Evolutionary conservation across 352 stramenopile genomes (phyloP).

Genomic region (Globisporangium acanthophoron): DNA sequence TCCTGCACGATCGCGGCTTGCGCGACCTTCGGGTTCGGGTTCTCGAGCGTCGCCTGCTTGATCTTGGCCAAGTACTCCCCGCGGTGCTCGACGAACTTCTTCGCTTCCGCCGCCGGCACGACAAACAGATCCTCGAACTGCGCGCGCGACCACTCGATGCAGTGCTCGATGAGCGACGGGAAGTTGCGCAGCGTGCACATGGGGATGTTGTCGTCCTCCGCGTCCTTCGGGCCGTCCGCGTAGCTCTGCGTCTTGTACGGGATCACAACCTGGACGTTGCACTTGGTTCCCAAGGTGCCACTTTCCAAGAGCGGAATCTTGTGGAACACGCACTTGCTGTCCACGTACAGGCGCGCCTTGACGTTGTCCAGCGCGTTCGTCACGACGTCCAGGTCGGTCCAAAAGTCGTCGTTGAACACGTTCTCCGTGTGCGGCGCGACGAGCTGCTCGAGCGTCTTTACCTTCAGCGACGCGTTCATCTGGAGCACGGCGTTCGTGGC

Average conservation of each 20-base stretch:
- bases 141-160: constrained; percentile 97
- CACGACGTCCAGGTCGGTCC: constrained; percentile 89
- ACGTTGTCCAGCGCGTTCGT: constrained; percentile 99
- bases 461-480: constrained; percentile 75
- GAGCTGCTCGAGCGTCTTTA: constrained; percentile 78
- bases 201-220: constrained; percentile 97
- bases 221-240: constrained; percentile 92
- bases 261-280: constrained; percentile 92
- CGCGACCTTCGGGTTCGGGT: constrained; percentile 66
- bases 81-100: constrained; percentile 82
- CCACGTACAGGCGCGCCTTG: constrained; percentile 96
- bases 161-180: constrained; percentile 94
- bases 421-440: constrained; percentile 79
- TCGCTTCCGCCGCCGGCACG: constrained; percentile 69
- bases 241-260: constrained; percentile 93
- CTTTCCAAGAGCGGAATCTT: constrained; percentile 95
- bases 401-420: constrained; percentile 78
- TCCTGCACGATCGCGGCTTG: constrained; percentile 67
- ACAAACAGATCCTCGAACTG: constrained; percentile 87
- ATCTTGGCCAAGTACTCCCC: constrained; percentile 72
- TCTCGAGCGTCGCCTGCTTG: constrained; percentile 59
- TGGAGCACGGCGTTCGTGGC: constrained; percentile 64
- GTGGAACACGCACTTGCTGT: constrained; percentile 98
- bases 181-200: constrained; percentile 99
- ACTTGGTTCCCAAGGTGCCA: constrained; percentile 98